Evolutionary conservation across 2,329 filamentous ascomycete genomes (phyloP), one percentile per base, ranked within the genome.

Genomic region (Phyllosticta ampelicida): DNA sequence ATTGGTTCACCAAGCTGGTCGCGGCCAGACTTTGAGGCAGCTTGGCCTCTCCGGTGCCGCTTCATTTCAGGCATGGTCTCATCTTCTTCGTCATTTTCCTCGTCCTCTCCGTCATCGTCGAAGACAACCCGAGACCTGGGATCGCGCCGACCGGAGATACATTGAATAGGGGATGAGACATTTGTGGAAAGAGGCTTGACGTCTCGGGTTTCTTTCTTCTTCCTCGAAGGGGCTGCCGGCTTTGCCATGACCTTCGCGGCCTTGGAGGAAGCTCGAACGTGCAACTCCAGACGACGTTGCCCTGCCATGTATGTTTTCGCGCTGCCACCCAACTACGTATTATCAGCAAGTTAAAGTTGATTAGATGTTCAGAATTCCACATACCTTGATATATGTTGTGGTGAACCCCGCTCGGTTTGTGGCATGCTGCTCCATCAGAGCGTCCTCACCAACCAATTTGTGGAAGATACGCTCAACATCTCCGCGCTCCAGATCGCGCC

Each of bases 381-480:
- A 75, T 75, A 86, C 84, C 60, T 77, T 73, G 53, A 90, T 77
- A 68, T 96, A 96, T 63, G 87, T 84, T 56, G 84, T 81, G 1
- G 89, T 81, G 68, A 95, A 91, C 4, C 82, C 82, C 52, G 75
- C 75, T 50, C 74, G 75, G 67, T 86, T 87, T 58, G 84, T 75
- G 54, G 81, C 75, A 66, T 89, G 88, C 30, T 85, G 75, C 71
- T 96, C 90, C 13, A 70, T 72, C 23, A 99, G 74, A 5, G 85
- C 89, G 51, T 86, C 85, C 66, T 95, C 87, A 5, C 81, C 81
- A 8, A 89, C 75, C 9, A 99, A 77, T 53, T 82, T 80, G 66
- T 89, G 84, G 65, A 96, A 89, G n/a, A 97, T 78, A 48, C 90
- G 85, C 67, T 96, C 87, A 11, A 90, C 80, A 66, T 95, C 89